phyloP scores from a whole-genome alignment of 768 basidiomycete species.

The Termitomyces sp. region DNA sequence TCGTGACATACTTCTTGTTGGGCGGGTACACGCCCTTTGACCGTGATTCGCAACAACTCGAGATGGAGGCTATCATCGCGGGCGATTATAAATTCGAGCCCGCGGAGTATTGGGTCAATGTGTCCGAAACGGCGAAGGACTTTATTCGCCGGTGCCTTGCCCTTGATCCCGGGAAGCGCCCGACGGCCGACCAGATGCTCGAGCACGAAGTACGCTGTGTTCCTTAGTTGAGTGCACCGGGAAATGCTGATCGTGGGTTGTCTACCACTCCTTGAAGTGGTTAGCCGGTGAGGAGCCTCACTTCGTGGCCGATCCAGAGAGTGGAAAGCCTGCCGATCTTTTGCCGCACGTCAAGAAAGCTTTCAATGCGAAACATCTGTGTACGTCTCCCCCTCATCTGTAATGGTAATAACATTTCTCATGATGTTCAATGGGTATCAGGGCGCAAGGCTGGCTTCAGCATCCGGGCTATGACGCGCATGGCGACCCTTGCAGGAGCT shows the following conservation, averaged over 20 bases:
- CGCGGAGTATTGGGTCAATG: slow-evolving; percentile 81
- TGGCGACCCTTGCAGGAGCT: slow-evolving; percentile 53
- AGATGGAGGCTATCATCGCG: slow-evolving; percentile 93
- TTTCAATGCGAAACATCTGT: slow-evolving; percentile 84
- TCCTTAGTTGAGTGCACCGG: neutral
- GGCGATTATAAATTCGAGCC: slow-evolving; percentile 86
- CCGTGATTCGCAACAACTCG: slow-evolving; percentile 78
- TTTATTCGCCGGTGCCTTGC: slow-evolving; percentile 85
- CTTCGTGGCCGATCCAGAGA: slow-evolving; percentile 60
- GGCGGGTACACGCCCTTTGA: slow-evolving; percentile 95
- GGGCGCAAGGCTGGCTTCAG: slow-evolving; percentile 87
- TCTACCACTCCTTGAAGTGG: slow-evolving; percentile 44
- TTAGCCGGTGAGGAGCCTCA: slow-evolving; percentile 64
- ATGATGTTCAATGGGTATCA: slow-evolving; percentile 20
- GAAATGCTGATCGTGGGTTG: neutral
- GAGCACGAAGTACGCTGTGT: slow-evolving; percentile 48
- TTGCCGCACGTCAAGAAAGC: slow-evolving; percentile 86
- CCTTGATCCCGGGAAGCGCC: slow-evolving; percentile 72
- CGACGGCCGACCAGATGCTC: slow-evolving; percentile 71
- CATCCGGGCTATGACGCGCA: slow-evolving; percentile 80
- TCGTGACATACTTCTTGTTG: slow-evolving; percentile 95
- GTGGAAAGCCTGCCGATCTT: slow-evolving; percentile 64
- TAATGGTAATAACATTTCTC: neutral
- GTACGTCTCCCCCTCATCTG: slow-evolving; percentile 38
- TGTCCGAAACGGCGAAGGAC: slow-evolving; percentile 74